phyloP scores from a whole-genome alignment of 306 rosid species.

The Leucaena leucocephala region DNA sequence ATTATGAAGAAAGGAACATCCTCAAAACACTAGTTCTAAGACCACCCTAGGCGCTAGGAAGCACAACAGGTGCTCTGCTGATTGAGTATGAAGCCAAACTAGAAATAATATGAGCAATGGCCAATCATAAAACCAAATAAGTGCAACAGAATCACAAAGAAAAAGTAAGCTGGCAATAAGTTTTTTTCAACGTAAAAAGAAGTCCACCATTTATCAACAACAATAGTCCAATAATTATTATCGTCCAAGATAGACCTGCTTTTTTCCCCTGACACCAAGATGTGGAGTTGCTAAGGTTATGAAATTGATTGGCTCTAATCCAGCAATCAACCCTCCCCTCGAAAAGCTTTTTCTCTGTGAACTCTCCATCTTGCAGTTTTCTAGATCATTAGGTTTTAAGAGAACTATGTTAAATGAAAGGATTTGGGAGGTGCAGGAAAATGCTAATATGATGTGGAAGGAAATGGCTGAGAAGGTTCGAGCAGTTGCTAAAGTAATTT shows the following conservation, averaged over 20 bases:
- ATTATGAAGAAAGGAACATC: background rate
- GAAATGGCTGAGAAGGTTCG: too few relatives aligned
- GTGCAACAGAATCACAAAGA: background rate
- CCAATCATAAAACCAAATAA: background rate
- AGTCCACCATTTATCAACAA: conserved; percentile 8
- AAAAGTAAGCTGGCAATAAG: conserved; percentile 8
- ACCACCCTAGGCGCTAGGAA: background rate
- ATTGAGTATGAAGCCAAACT: background rate
- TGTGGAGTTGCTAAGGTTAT: conserved; percentile 96
- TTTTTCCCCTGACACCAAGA: conserved; percentile 92
- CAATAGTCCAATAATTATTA: conserved; percentile 31
- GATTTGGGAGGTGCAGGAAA: too few relatives aligned
- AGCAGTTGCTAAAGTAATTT: too few relatives aligned
- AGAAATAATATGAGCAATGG: background rate
- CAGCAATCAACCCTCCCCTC: conserved; percentile 71
- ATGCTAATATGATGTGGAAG: too few relatives aligned
- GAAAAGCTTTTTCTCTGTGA: conserved; percentile 42
- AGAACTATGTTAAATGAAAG: too few relatives aligned
- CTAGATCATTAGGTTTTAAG: conserved; percentile 44
- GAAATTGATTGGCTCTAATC: conserved; percentile 89
- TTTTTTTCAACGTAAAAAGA: background rate
- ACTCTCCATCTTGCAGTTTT: conserved; percentile 36
- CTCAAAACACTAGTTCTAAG: conserved; percentile 1
- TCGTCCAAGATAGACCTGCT: conserved; percentile 66
- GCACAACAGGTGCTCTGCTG: background rate